Evolutionary conservation across 805 yeast genomes (phyloP).

Genomic region (Ogataea pilisensis): DNA sequence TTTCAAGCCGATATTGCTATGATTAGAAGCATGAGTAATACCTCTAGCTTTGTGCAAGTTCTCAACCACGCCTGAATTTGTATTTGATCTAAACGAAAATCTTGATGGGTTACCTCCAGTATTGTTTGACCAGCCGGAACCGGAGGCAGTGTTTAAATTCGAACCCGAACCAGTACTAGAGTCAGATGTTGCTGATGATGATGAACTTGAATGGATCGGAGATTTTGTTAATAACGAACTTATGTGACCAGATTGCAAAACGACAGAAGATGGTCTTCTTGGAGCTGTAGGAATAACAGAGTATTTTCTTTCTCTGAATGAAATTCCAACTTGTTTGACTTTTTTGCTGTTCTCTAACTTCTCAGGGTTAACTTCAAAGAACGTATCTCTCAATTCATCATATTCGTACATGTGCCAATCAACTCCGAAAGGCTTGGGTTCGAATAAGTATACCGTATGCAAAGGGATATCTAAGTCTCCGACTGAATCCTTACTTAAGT

Average conservation of each 20-base stretch:
- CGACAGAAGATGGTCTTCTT: slow-evolving; percentile 14
- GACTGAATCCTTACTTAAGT: slow-evolving; percentile 71
- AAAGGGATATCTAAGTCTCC: slow-evolving; percentile 91
- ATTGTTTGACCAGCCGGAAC: background rate
- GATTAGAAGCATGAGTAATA: slow-evolving; percentile 1
- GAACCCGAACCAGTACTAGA: background rate
- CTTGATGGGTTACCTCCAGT: slow-evolving; percentile 2
- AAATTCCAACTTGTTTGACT: slow-evolving; percentile 67
- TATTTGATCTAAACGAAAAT: slow-evolving; percentile 10
- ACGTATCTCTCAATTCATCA: slow-evolving; percentile 74
- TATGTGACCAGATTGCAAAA: slow-evolving; percentile 2
- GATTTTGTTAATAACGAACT: slow-evolving; percentile 5
- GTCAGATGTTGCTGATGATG: background rate
- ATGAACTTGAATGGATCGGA: background rate
- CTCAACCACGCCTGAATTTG: slow-evolving; percentile 11
- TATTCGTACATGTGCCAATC: slow-evolving; percentile 89
- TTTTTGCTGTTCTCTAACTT: slow-evolving; percentile 49
- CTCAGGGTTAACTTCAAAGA: slow-evolving; percentile 52
- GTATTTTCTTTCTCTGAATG: slow-evolving; percentile 63
- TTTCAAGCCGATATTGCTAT: background rate
- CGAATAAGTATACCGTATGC: slow-evolving; percentile 85
- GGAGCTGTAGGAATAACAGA: slow-evolving; percentile 79
- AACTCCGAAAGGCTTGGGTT: slow-evolving; percentile 93
- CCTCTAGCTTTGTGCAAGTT: slow-evolving; percentile 23
- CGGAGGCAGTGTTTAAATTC: background rate